Evolutionary conservation across 129 eudicot genomes (phyloP).

Genomic region (Artemisia annua): DNA sequence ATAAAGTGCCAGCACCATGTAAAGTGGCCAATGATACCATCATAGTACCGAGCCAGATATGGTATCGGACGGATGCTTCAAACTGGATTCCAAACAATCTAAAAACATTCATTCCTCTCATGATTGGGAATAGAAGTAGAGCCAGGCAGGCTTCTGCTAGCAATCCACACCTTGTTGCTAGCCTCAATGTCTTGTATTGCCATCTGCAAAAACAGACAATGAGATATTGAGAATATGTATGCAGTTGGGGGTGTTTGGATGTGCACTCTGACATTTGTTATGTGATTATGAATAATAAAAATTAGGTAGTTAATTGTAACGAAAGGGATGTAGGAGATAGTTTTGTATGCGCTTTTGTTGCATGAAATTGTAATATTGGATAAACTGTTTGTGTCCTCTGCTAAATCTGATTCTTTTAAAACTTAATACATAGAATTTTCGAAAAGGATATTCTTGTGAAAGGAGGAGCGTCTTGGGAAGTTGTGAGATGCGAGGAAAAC

Average conservation of each 20-base stretch:
- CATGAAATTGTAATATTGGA: not conserved
- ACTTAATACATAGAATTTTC: no score
- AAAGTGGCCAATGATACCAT: conserved; percentile 65
- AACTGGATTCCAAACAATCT: conserved; percentile 65
- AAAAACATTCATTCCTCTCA: conserved; percentile 69
- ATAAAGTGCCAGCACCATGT: conserved; percentile 78
- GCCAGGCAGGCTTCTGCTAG: conserved; percentile 87
- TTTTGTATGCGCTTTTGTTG: not conserved
- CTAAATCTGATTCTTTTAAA: no score
- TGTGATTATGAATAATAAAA: not conserved
- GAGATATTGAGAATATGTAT: not conserved
- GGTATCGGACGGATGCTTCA: conserved; percentile 82
- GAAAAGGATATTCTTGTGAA: no score
- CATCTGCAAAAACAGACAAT: conserved; percentile 47
- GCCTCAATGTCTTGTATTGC: conserved; percentile 61
- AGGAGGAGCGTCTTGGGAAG: no score
- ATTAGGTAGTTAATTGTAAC: not conserved
- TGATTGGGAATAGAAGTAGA: conserved; percentile 70
- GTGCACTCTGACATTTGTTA: not conserved
- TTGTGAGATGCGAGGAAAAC: no score
- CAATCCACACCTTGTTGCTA: conserved; percentile 74
- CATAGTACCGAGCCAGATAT: conserved; percentile 78
- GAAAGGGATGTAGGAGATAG: not conserved
- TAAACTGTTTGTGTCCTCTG: no score
- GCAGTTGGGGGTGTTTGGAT: not conserved